Conservation (phyloP, 2,329 filamentous ascomycete species). For the Colletotrichum abscissum region DNA sequence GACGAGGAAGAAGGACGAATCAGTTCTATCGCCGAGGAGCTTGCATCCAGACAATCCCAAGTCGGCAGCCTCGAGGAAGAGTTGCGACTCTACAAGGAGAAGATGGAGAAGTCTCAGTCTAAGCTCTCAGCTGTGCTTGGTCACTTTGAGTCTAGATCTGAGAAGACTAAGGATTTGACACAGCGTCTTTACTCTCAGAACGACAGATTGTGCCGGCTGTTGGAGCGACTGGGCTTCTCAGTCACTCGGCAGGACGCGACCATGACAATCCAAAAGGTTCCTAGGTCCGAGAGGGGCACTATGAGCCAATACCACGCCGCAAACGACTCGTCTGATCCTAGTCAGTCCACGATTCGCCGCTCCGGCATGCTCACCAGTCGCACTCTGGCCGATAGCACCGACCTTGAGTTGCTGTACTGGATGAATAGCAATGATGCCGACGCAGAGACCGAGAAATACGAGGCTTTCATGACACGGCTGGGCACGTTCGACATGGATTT, state of each 20-base stretch:
- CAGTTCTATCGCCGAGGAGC: slow-evolving; percentile 73
- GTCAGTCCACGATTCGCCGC: slow-evolving; percentile 57
- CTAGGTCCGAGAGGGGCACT: slow-evolving; percentile 67
- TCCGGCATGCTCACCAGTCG: slow-evolving; percentile 66
- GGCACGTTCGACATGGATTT: slow-evolving; percentile 85
- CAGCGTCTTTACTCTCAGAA: slow-evolving; percentile 86
- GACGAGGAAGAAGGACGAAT: slow-evolving; percentile 81
- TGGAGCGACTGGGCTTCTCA: slow-evolving; percentile 89
- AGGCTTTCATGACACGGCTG: slow-evolving; percentile 78
- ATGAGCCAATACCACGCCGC: slow-evolving; percentile 58
- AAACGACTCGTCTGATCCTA: slow-evolving; percentile 68
- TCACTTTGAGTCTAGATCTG: slow-evolving; percentile 76
- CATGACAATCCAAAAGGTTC: slow-evolving; percentile 80
- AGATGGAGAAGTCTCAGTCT: slow-evolving; percentile 65
- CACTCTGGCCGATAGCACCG: slow-evolving; percentile 68
- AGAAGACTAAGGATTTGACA: slow-evolving; percentile 84
- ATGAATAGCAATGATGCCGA: slow-evolving; percentile 75
- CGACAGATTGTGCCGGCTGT: slow-evolving; percentile 82
- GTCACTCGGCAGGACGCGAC: slow-evolving; percentile 78
- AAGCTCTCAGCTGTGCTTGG: slow-evolving; percentile 62
- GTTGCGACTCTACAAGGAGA: slow-evolving; percentile 75
- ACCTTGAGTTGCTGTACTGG: slow-evolving; percentile 85
- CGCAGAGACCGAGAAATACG: slow-evolving; percentile 79
- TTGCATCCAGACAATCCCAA: slow-evolving; percentile 81
- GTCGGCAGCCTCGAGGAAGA: slow-evolving; percentile 82